A percentile compares a stretch with the other conserved stretches of the same genome.
These are phyloP conservation scores for Fusarium nisikadoi DNA, from an alignment of 2,329 filamentous ascomycete genomes.

Conservation along the genomic window DNA sequence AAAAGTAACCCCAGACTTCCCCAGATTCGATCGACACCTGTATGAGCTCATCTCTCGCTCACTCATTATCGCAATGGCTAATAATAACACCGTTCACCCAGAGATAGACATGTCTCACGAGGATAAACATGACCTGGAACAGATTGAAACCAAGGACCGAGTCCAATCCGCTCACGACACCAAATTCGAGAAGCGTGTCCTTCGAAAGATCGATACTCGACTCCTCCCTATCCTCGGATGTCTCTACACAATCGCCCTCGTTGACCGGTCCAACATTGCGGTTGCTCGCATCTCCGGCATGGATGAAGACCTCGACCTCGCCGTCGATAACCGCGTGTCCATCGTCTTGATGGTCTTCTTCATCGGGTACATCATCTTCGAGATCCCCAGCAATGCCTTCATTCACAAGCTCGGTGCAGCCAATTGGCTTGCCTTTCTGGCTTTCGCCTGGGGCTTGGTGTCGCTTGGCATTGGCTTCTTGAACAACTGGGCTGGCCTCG, in stretches of 20 bases:
- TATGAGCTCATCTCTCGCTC: not conserved
- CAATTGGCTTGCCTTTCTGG: slow-evolving; percentile 30
- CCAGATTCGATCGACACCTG: not conserved
- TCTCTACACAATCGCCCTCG: slow-evolving; percentile 31
- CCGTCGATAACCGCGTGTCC: slow-evolving; percentile 4
- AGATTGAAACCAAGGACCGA: not conserved
- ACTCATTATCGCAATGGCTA: not conserved
- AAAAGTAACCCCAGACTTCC: not conserved
- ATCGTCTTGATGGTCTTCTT: slow-evolving; percentile 33
- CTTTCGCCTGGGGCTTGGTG: slow-evolving; percentile 18
- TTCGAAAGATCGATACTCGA: slow-evolving; percentile 23
- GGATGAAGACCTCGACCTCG: slow-evolving; percentile 26
- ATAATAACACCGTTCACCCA: not conserved
- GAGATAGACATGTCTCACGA: slow-evolving; percentile 3
- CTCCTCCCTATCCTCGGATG: slow-evolving; percentile 26
- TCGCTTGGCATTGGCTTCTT: slow-evolving; percentile 29
- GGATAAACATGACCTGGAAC: slow-evolving; percentile 6
- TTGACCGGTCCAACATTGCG: slow-evolving; percentile 27
- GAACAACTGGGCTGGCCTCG: slow-evolving; percentile 15
- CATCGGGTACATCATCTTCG: slow-evolving; percentile 30
- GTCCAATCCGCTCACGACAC: not conserved
- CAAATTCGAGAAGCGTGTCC: slow-evolving; percentile 25
- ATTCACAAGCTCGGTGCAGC: slow-evolving; percentile 30
- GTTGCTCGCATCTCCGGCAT: slow-evolving; percentile 33
- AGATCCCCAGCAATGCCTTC: slow-evolving; percentile 29